A percentile compares a stretch with the other conserved stretches of the same genome.
Evolutionary conservation across 768 basidiomycete species (phyloP).

Genomic region (Mycena haematopus): DNA sequence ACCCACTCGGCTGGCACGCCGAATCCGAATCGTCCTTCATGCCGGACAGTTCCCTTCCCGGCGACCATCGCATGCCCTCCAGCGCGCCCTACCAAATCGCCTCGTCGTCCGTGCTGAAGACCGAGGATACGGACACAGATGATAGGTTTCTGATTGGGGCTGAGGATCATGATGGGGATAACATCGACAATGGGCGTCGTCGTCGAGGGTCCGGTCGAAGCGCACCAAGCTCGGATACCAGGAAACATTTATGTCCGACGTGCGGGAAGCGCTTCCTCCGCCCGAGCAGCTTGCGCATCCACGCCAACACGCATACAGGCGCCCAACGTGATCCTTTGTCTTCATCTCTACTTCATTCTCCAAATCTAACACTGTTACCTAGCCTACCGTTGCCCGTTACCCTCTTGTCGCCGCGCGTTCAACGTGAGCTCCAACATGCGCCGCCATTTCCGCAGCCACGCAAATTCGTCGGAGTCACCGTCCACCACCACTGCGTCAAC

Average conservation of each 20-base stretch:
- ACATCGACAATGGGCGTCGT: too few species aligned
- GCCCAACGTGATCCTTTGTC: constrained; percentile 55
- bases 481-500: not conserved
- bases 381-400: constrained; percentile 79
- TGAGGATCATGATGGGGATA: not conserved
- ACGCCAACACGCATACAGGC: constrained; percentile 73
- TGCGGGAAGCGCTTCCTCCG: constrained; percentile 72
- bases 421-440: constrained; percentile 89
- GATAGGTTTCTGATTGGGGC: too few species aligned
- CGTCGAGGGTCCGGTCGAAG: too few species aligned
- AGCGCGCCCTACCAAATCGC: too few species aligned
- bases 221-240: too few species aligned
- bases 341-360: not conserved
- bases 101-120: too few species aligned
- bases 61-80: too few species aligned
- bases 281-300: constrained; percentile 69
- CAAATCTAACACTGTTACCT: not conserved
- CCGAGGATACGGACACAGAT: too few species aligned
- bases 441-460: constrained; percentile 74
- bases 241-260: constrained; percentile 55
- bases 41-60: too few species aligned
- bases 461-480: not conserved
- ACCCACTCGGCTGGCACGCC: not conserved
- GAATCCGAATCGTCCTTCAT: not conserved
- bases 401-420: constrained; percentile 76